Evolutionary conservation across 2,329 filamentous ascomycete genomes (phyloP).

Genomic region (Ambrosiella beaveri): DNA sequence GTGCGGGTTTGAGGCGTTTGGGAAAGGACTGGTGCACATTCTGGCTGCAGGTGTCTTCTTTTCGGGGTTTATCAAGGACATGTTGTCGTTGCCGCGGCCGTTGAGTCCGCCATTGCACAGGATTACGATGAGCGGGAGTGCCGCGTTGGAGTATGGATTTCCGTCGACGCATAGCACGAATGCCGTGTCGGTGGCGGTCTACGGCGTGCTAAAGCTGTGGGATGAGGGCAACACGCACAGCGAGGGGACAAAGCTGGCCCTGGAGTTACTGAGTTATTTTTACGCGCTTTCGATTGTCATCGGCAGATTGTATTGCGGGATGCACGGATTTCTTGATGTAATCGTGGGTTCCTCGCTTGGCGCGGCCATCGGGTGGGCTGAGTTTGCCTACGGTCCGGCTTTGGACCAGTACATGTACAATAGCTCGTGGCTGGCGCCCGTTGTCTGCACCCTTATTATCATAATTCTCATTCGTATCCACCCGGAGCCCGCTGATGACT

Average conservation of each 20-base stretch:
- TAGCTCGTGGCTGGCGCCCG: slow-evolving; percentile 45
- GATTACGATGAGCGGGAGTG: slow-evolving; percentile 95
- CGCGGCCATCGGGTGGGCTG: slow-evolving; percentile 40
- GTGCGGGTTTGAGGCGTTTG: slow-evolving; percentile 75
- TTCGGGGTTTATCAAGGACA: slow-evolving; percentile 86
- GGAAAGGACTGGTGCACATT: slow-evolving; percentile 64
- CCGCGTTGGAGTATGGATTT: slow-evolving; percentile 90
- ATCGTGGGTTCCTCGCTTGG: slow-evolving; percentile 65
- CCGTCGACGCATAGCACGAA: slow-evolving; percentile 96
- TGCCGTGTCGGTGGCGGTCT: slow-evolving; percentile 82
- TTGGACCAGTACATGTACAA: slow-evolving; percentile 57
- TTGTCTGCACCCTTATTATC: slow-evolving; percentile 47
- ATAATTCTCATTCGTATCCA: slow-evolving; percentile 71
- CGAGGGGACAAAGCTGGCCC: slow-evolving; percentile 37
- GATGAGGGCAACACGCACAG: slow-evolving; percentile 45
- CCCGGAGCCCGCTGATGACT: slow-evolving; percentile 90
- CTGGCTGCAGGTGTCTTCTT: slow-evolving; percentile 66
- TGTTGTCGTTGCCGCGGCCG: slow-evolving; percentile 80
- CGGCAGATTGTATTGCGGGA: slow-evolving; percentile 87
- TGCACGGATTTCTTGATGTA: slow-evolving; percentile 95
- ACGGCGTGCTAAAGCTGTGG: slow-evolving; percentile 55
- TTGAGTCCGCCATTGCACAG: slow-evolving; percentile 80
- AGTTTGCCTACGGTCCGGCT: slow-evolving; percentile 40
- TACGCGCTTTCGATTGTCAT: slow-evolving; percentile 82
- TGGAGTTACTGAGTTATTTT: slow-evolving; percentile 59